A percentile compares a stretch with the other conserved stretches of the same genome.
phyloP scores from a whole-genome alignment of 2,329 filamentous ascomycete genomes.

The Talaromyces amestolkiae region DNA sequence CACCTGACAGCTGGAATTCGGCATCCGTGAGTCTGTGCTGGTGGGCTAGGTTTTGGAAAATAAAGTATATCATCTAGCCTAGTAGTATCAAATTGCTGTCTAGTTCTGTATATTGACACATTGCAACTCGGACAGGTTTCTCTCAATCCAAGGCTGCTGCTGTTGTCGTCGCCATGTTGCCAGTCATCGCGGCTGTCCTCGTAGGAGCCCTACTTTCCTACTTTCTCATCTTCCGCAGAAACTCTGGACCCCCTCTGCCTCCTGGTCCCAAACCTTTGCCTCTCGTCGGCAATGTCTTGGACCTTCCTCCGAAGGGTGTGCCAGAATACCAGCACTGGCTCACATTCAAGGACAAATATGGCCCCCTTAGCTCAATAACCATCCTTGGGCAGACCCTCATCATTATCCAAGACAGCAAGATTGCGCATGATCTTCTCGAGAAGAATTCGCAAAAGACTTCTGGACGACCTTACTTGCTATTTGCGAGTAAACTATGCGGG shows the following conservation, averaged over 20 bases:
- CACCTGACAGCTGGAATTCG: conserved; percentile 1
- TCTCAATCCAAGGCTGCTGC: not conserved
- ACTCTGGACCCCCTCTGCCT: conserved; percentile 27
- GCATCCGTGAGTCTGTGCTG: conserved; percentile 1
- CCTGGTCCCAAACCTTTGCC: conserved; percentile 52
- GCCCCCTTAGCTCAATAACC: conserved; percentile 38
- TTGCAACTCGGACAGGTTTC: not conserved
- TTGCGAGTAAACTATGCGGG: conserved; percentile 42
- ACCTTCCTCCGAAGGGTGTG: conserved; percentile 43
- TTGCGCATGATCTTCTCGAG: conserved; percentile 35
- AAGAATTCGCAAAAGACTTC: conserved; percentile 31
- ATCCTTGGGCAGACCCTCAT: conserved; percentile 38
- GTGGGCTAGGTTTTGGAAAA: not conserved
- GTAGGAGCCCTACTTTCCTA: not conserved
- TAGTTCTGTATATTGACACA: not conserved
- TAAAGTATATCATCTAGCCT: not conserved
- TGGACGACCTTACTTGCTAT: conserved; percentile 29
- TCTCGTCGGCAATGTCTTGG: conserved; percentile 50
- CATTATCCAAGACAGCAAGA: conserved; percentile 34
- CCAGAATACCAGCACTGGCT: conserved; percentile 46
- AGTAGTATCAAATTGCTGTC: not conserved
- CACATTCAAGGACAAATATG: conserved; percentile 43
- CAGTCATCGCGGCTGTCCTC: not conserved
- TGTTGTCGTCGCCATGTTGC: not conserved
- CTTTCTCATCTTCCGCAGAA: not conserved